Base-by-base conservation (phyloP, 2,329 filamentous ascomycete species). In the Claviceps sp. region DNA sequence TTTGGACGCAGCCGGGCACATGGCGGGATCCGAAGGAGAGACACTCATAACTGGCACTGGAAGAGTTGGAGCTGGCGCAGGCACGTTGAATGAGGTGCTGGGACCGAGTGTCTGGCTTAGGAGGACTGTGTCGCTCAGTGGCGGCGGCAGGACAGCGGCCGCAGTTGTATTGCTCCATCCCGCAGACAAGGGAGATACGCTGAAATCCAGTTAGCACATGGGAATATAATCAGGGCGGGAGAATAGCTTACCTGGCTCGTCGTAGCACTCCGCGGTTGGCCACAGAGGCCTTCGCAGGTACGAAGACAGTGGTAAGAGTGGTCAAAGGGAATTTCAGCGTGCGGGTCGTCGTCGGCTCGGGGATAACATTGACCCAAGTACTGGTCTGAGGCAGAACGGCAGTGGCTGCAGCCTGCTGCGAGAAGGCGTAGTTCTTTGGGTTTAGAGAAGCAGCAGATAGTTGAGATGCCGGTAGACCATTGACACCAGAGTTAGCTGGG, bases 331-430 rank as follows among this genome's bases (percentile, higher is more conserved):
- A 70, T 51, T 66, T 63, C 50, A 70, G 58, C 1, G 66, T 69
- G 54, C 69, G 69, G 1, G 69, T 70, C 5, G 69, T 71, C 2
- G 68, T 71, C 37, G 62, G 59, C 44, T 67, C 66, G 1, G 61
- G 58, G 26, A 71, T 66, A 47, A 70, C 50, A 37, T 71, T 71
- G 52, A 64, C 63, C 65, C 68, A 70, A 19, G 67, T 70, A 48
- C 63, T 65, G 7, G 68, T 71, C 19, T 64, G 59, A 39, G 45
- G 45, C 11, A 16, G 17, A 3, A 69, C 54, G 7, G 56, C 56
- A 2, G 58, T 46, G 24, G 55, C 53, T 40, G 43, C 50, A 2
- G 52, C 52, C 48, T 42, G 55, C 48, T 50, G 47, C 40, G 54
- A 50, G 42, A 46, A 60, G 54, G 58, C 60, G 59, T 56, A 66